Percentiles rank a stretch among this genome's conserved stretches.
phyloP scores from a whole-genome alignment of 2,329 filamentous ascomycete species.

The Cryphonectria naterciae region DNA sequence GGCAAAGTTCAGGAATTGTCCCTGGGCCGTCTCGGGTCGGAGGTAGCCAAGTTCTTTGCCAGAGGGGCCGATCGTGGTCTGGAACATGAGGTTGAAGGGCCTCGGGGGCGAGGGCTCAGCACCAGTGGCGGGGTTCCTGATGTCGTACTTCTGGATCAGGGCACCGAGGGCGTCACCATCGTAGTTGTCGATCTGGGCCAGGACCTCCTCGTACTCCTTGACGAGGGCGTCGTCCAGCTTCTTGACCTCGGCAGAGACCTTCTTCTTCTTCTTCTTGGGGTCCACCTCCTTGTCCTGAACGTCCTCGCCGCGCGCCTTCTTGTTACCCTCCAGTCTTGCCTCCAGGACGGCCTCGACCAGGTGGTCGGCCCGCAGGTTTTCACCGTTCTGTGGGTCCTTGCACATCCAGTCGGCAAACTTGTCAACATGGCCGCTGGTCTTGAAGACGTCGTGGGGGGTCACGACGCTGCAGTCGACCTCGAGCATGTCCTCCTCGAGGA shows the following conservation, averaged over 20 bases:
- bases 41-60: conserved; percentile 85
- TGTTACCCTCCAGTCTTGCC: conserved; percentile 83
- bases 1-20: conserved; percentile 95
- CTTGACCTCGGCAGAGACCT: conserved; percentile 74
- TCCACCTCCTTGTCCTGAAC: conserved; percentile 76
- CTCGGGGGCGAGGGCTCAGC: conserved; percentile 79
- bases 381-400: conserved; percentile 96
- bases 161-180: conserved; percentile 82
- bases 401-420: conserved; percentile 99
- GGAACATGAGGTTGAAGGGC: conserved; percentile 98
- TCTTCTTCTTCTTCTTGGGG: conserved; percentile 80
- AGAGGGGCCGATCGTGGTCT: conserved; percentile 91
- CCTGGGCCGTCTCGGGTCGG: conserved; percentile 94
- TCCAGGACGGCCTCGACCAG: conserved; percentile 94
- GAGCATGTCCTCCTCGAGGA: conserved; percentile 92
- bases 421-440: conserved; percentile 95
- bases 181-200: conserved; percentile 96
- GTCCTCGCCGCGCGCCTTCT: conserved; percentile 85
- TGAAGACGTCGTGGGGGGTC: conserved; percentile 90
- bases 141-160: conserved; percentile 88
- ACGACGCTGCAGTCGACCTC: conserved; percentile 93
- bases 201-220: conserved; percentile 85
- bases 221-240: conserved; percentile 87
- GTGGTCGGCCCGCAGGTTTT: conserved; percentile 95
- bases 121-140: conserved; percentile 84